These are phyloP conservation scores for Arabidopsis hybrid DNA, from an alignment of 441 rosid species.

Conservation along the genomic window DNA sequence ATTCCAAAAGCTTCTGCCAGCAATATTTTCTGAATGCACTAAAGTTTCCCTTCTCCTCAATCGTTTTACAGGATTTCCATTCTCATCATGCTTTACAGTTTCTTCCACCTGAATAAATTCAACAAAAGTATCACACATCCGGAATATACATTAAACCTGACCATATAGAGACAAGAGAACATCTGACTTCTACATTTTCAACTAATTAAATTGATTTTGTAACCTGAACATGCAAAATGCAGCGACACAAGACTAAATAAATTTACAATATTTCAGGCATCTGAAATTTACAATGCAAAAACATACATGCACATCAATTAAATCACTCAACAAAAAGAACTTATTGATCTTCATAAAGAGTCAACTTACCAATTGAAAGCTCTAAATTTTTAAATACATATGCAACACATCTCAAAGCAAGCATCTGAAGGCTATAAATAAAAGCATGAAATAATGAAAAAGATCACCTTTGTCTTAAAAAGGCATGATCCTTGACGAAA, in stretches of 20 bases:
- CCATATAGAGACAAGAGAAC: neutral
- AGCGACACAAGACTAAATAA: neutral
- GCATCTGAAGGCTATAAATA: conserved; percentile 3
- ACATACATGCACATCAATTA: neutral
- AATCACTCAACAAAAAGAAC: conserved; percentile 1
- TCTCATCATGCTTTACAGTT: conserved; percentile 69
- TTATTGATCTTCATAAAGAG: conserved; percentile 6
- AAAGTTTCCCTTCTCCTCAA: conserved; percentile 59
- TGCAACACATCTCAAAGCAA: conserved; percentile 7
- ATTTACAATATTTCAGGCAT: conserved; percentile 2
- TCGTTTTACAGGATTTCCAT: conserved; percentile 76
- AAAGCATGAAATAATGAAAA: neutral
- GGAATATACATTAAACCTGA: neutral
- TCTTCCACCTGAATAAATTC: conserved; percentile 65
- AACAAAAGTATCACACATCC: neutral
- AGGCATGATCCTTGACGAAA: conserved; percentile 89
- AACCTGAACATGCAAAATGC: conserved; percentile 4
- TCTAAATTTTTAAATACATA: neutral
- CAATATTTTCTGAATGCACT: conserved; percentile 66
- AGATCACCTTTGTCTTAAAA: conserved; percentile 66
- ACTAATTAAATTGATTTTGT: neutral
- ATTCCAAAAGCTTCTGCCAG: conserved; percentile 76
- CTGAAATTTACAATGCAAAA: neutral
- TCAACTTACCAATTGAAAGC: conserved; percentile 9
- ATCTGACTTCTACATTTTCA: neutral